These are phyloP conservation scores for Plasmopara muralis DNA, from an alignment of 352 stramenopile genomes.

Conservation along the genomic window DNA sequence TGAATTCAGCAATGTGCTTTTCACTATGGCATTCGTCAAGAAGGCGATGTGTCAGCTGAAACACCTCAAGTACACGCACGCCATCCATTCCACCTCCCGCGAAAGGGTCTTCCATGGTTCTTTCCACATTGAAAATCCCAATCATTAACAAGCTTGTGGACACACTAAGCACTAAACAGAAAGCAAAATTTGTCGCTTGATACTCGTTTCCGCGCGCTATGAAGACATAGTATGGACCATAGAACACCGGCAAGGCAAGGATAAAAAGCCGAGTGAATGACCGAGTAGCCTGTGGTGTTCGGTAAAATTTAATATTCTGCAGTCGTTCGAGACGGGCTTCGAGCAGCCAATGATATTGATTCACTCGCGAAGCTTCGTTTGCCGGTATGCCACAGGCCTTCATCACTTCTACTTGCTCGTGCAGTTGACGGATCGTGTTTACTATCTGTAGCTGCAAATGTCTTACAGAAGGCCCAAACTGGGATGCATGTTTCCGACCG, in stretches of 20 bases:
- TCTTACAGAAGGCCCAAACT: constrained; percentile 36
- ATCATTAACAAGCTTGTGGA: constrained; percentile 81
- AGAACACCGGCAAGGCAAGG: constrained; percentile 77
- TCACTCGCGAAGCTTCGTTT: constrained; percentile 84
- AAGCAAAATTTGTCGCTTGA: constrained; percentile 64
- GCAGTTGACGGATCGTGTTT: constrained; percentile 44
- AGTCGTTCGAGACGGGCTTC: constrained; percentile 75
- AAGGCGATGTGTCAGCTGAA: constrained; percentile 45
- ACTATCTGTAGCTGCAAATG: constrained; percentile 57
- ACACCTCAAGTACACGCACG: constrained; percentile 52
- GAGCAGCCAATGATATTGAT: constrained; percentile 85
- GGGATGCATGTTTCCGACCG: constrained; percentile 37
- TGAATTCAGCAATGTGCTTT: constrained; percentile 3
- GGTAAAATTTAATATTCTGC: constrained; percentile 86
- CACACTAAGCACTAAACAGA: constrained; percentile 65
- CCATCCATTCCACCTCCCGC: constrained; percentile 56
- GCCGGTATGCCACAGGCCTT: constrained; percentile 61
- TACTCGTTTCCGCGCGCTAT: constrained; percentile 47
- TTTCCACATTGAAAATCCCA: constrained; percentile 84
- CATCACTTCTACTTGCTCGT: constrained; percentile 72
- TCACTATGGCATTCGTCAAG: constrained; percentile 43
- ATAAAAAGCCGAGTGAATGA: constrained; percentile 84
- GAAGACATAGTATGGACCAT: constrained; percentile 84
- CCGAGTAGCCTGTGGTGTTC: constrained; percentile 77
- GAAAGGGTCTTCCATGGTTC: constrained; percentile 81